Evolutionary conservation across 106 monocot genomes (phyloP).

Genomic region (Chionographis japonica): DNA sequence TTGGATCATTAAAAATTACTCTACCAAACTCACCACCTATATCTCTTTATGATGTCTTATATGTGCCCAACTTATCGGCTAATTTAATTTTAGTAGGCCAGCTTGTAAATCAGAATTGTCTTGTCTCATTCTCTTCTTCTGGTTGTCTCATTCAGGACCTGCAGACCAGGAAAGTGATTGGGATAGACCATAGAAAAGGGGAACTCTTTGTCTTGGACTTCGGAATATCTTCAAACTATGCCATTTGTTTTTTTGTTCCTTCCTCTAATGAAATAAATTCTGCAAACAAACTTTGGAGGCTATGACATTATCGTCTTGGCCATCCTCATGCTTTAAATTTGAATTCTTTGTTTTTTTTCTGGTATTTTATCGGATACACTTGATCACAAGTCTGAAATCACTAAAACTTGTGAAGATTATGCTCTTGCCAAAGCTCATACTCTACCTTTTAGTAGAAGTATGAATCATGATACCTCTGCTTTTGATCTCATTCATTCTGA

Average conservation of each 20-base stretch:
- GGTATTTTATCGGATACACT: neutral
- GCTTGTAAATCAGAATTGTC: constrained; percentile 7
- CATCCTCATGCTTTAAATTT: neutral
- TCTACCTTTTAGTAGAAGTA: constrained; percentile 4
- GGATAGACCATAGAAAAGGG: neutral
- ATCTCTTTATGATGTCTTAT: constrained; percentile 10
- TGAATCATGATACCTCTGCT: neutral
- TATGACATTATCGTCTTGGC: neutral
- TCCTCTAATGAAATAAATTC: constrained; percentile 1
- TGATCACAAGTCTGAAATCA: neutral
- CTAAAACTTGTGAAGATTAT: constrained; percentile 3
- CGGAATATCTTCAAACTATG: neutral
- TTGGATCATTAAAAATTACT: neutral
- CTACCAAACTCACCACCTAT: neutral
- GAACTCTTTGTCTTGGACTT: constrained; percentile 8
- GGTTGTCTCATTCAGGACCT: constrained; percentile 17
- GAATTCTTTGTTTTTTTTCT: constrained; percentile 9
- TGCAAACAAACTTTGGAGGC: constrained; percentile 1
- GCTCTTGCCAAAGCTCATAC: neutral
- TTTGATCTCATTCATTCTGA: constrained; percentile 11
- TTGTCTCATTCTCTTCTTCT: constrained; percentile 4
- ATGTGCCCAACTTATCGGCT: constrained; percentile 1
- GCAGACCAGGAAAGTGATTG: constrained; percentile 9
- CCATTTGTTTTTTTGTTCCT: neutral
- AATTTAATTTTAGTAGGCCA: neutral